Conservation (phyloP, 306 rosid species). For the Vigna nakashimae region DNA sequence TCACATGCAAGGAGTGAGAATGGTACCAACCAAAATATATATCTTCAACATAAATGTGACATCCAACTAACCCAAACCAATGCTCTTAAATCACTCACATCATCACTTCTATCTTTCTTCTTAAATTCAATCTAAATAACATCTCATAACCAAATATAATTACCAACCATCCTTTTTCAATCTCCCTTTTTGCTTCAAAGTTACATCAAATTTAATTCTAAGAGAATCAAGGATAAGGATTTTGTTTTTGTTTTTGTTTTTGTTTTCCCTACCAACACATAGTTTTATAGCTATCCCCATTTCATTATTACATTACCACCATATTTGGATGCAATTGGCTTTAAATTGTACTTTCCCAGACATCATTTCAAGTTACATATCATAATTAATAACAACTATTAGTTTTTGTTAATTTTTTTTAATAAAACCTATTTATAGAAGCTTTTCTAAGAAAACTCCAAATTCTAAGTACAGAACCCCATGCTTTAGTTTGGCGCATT, state of each 20-base stretch:
- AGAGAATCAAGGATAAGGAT: neutral
- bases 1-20: constrained; percentile 40
- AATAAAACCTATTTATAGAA: neutral
- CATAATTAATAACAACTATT: neutral
- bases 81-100: constrained; percentile 26
- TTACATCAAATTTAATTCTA: neutral
- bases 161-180: neutral
- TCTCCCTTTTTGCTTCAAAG: neutral
- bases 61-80: constrained; percentile 6
- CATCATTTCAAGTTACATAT: neutral
- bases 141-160: neutral
- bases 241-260: neutral
- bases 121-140: neutral
- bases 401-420: neutral
- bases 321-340: neutral
- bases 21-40: constrained; percentile 16
- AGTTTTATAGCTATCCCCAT: neutral
- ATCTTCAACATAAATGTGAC: constrained; percentile 36
- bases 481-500: neutral
- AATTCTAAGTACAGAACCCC: neutral
- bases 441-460: constrained; percentile 14
- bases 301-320: neutral
- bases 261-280: neutral
- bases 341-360: neutral
- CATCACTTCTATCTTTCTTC: neutral